Conservation (phyloP, 1,139 yeast species). For the Taphrina wiesneri region DNA sequence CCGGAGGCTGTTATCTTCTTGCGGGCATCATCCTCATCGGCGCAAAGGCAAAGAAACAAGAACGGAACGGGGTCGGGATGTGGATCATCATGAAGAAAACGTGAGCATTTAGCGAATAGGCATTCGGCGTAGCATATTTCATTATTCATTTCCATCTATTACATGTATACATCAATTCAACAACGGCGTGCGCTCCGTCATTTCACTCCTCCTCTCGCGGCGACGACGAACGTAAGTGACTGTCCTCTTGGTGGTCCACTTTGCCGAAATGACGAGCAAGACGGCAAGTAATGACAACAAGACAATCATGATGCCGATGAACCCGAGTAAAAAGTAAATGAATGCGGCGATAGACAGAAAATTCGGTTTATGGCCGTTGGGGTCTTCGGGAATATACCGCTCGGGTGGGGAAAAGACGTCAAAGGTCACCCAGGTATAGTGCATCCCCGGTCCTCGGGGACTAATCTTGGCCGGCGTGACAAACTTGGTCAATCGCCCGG, state of each 20-base stretch:
- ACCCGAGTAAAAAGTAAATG: conserved; percentile 26
- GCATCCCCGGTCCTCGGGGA: conserved; percentile 26
- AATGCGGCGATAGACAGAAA: conserved; percentile 23
- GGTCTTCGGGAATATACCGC: conserved; percentile 28
- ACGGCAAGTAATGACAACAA: conserved; percentile 9
- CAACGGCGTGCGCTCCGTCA: conserved; percentile 27
- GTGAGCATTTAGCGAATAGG: not conserved
- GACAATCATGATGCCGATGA: conserved; percentile 27
- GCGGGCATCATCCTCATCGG: conserved; percentile 20
- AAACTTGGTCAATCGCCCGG: conserved; percentile 26
- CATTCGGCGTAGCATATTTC: not conserved
- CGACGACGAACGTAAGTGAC: not conserved
- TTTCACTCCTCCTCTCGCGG: not conserved
- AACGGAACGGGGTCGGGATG: not conserved
- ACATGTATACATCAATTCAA: not conserved
- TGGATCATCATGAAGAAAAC: not conserved
- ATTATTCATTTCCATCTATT: not conserved
- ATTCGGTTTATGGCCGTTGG: conserved; percentile 31
- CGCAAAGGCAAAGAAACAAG: conserved; percentile 10
- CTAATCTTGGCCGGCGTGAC: conserved; percentile 24
- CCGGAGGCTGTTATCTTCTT: conserved; percentile 8
- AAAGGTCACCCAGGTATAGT: conserved; percentile 28
- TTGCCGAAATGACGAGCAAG: not conserved
- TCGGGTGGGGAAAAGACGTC: conserved; percentile 25
- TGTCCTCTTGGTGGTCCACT: not conserved